Evolutionary conservation across 306 rosid genomes (phyloP).

Genomic region (Gastrolobium villosum): DNA sequence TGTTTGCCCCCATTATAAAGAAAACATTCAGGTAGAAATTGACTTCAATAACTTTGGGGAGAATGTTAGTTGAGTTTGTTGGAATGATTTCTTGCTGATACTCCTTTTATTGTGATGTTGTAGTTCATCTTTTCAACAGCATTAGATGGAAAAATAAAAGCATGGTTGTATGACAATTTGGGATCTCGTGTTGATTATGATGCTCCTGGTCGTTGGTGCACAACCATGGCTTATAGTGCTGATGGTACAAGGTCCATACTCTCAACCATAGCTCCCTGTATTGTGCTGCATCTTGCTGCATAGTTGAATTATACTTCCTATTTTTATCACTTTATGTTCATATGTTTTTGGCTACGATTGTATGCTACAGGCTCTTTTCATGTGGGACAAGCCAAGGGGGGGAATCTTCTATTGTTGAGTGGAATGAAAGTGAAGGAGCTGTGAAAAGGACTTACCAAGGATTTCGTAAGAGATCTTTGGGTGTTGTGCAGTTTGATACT

Average conservation of each 20-base stretch:
- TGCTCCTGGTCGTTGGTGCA: constrained; percentile 98
- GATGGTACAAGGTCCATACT: constrained; percentile 87
- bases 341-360: constrained; percentile 24
- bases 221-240: constrained; percentile 94
- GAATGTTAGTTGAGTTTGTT: constrained; percentile 17
- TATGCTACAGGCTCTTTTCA: constrained; percentile 82
- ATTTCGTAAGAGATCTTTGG: constrained; percentile 88
- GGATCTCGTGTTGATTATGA: constrained; percentile 98
- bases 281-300: constrained; percentile 10
- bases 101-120: constrained; percentile 47
- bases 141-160: constrained; percentile 94
- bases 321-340: constrained; percentile 10
- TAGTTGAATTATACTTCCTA: constrained; percentile 16
- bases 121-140: constrained; percentile 97
- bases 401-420: constrained; percentile 93
- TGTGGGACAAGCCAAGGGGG: constrained; percentile 97
- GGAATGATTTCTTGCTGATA: constrained; percentile 16
- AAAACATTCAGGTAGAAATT: constrained; percentile 77
- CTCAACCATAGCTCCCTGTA: constrained; percentile 28
- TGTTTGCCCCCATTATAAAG: constrained; percentile 94
- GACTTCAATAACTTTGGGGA: constrained; percentile 9
- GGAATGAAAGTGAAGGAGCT: constrained; percentile 98
- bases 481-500: constrained; percentile 93
- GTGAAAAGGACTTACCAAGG: constrained; percentile 94
- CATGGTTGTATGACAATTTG: constrained; percentile 95